phyloP scores from a whole-genome alignment of 768 basidiomycete genomes.

The Rhizopogon rudus region DNA sequence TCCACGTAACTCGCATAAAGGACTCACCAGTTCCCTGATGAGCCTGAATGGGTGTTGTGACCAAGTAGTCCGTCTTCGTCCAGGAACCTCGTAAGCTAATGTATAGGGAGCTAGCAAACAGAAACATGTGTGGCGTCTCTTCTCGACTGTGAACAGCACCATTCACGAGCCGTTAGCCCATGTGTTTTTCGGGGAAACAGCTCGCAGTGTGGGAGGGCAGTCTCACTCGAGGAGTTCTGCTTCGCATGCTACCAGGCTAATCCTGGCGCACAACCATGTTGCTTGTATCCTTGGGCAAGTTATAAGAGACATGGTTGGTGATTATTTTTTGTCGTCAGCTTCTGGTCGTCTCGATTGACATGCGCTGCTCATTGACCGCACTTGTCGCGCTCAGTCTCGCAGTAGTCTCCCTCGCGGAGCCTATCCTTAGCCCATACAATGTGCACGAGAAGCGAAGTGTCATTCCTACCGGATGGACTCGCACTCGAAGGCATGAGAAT shows the following conservation, averaged over 20 bases:
- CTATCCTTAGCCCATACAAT: constrained; percentile 19
- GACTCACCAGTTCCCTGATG: too few relatives aligned
- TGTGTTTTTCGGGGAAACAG: background rate
- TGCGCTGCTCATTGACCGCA: constrained; percentile 11
- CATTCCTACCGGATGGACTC: constrained; percentile 32
- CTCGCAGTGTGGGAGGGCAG: constrained; percentile 7
- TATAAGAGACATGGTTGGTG: constrained; percentile 6
- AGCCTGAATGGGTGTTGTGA: too few relatives aligned
- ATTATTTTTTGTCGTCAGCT: background rate
- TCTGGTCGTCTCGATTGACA: background rate
- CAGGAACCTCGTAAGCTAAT: background rate
- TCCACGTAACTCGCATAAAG: too few relatives aligned
- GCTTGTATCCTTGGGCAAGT: background rate
- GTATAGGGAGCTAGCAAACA: background rate
- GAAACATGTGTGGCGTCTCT: background rate
- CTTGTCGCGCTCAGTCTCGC: constrained; percentile 13
- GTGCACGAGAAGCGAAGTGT: constrained; percentile 35
- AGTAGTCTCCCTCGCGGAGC: constrained; percentile 11
- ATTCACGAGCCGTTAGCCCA: background rate
- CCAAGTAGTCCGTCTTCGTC: background rate
- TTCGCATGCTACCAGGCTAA: constrained; percentile 39
- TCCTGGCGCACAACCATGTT: constrained; percentile 8
- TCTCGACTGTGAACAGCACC: background rate
- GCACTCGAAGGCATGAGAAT: constrained; percentile 30
- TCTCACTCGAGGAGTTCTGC: constrained; percentile 42